Percentiles rank a stretch among this genome's conserved stretches.
Conservation (phyloP, 495 filamentous ascomycete species). For the Jackrogersella multiformis region DNA sequence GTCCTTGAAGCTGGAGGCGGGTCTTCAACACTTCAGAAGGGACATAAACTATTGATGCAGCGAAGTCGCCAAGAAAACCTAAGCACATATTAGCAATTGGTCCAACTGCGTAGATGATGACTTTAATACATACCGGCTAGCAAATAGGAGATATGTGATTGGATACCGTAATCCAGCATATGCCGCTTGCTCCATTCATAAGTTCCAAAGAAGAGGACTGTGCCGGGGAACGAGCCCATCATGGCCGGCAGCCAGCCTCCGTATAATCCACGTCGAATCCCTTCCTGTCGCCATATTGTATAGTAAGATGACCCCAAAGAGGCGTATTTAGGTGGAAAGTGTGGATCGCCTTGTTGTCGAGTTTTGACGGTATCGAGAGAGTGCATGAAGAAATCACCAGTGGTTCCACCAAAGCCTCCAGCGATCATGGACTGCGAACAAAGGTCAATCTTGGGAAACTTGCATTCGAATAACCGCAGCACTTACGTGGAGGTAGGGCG, state of each 20-base stretch:
- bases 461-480: not conserved
- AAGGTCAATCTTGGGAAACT: conserved; percentile 18
- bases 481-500: conserved; percentile 59
- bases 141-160: conserved; percentile 83
- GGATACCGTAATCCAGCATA: conserved; percentile 84
- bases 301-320: conserved; percentile 88
- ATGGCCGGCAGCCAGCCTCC: conserved; percentile 90
- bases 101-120: not conserved
- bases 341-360: conserved; percentile 95
- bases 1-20: conserved; percentile 90
- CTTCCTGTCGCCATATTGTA: conserved; percentile 93
- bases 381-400: conserved; percentile 98
- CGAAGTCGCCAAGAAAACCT: conserved; percentile 92
- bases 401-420: conserved; percentile 88
- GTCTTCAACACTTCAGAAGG: conserved; percentile 98
- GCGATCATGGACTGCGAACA: conserved; percentile 85
- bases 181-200: conserved; percentile 94
- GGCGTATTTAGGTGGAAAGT: conserved; percentile 88
- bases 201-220: conserved; percentile 92
- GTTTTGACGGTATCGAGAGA: conserved; percentile 99
- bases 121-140: conserved; percentile 68
- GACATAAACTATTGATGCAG: conserved; percentile 91
- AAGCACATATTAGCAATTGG: conserved; percentile 35
- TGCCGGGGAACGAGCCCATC: conserved; percentile 91
- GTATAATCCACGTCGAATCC: conserved; percentile 87